These are phyloP conservation scores for Tetrapisispora taiwanensis DNA, from an alignment of 805 yeast species.

Conservation along the genomic window DNA sequence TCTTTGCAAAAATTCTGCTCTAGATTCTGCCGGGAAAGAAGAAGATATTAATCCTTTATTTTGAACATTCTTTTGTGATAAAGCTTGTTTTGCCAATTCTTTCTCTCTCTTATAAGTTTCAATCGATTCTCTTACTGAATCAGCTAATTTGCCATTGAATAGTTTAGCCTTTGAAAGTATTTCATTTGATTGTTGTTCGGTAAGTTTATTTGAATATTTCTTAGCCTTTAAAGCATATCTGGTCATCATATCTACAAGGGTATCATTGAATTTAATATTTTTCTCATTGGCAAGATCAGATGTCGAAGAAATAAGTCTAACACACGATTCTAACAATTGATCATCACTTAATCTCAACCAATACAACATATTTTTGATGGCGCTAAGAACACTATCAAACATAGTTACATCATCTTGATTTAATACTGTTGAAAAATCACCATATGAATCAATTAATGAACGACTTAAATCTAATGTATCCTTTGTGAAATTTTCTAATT, in stretches of 20 bases:
- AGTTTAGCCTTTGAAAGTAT: constrained; percentile 51
- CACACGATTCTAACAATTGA: constrained; percentile 58
- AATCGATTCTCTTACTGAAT: constrained; percentile 36
- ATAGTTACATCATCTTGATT: constrained; percentile 29
- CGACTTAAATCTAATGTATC: constrained; percentile 76
- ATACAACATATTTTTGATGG: constrained; percentile 57
- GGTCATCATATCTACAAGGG: constrained; percentile 46
- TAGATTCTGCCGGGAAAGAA: constrained; percentile 13
- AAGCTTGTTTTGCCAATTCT: constrained; percentile 9
- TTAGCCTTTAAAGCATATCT: constrained; percentile 57
- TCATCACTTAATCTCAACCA: constrained; percentile 81
- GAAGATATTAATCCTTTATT: constrained; percentile 7
- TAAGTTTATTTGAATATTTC: constrained; percentile 58
- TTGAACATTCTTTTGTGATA: constrained; percentile 5
- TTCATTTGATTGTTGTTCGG: constrained; percentile 54
- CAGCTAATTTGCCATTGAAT: constrained; percentile 46
- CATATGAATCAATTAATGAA: constrained; percentile 52
- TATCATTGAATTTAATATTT: constrained; percentile 40
- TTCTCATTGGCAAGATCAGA: constrained; percentile 54
- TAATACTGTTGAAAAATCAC: constrained; percentile 35
- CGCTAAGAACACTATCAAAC: constrained; percentile 46
- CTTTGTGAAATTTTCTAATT: constrained; percentile 71
- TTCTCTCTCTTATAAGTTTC: constrained; percentile 30
- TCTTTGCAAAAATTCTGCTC: constrained; percentile 26
- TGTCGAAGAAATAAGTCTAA: constrained; percentile 53